Evolutionary conservation across 2,329 filamentous ascomycete species (phyloP), one percentile per base, ranked within the genome.

Genomic region (Mycosphaerella arachidis): DNA sequence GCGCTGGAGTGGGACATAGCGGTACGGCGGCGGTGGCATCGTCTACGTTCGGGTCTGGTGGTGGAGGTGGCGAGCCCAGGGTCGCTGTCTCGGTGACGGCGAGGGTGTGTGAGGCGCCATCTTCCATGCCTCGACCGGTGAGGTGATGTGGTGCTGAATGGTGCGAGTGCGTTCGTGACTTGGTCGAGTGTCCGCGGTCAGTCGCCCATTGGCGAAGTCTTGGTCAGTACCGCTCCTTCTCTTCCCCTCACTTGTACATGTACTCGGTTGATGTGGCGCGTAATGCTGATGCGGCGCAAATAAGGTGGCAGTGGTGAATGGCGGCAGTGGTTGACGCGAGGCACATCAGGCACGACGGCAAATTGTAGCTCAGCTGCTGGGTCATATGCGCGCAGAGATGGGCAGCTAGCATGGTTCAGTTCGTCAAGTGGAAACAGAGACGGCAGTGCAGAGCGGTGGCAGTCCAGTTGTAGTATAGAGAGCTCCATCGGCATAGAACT

Each of bases 21-120:
- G 62, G 59, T 12, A 57, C 63, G 12, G 63, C 62, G 55, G 61
- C 60, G 18, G 58, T 57, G 29, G 65, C 65, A 55, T 67, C 65
- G 63, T 67, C 59, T 43, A 67, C 53, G 48, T 69, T 67, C 6
- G 66, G 62, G 48, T 68, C 66, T 8, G 67, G 66, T 16, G 68
- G 68, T 27, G 68, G 68, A 18, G 67, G 67, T 10, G 67, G 66
- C 13, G 63, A 63, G 30, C 30, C 40, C 45, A 59, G 51, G 18
- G 48, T 30, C 27, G 51, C 51, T 48, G 54, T 20, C 3, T 61
- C 58, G 52, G 57, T 56, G 45, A 61, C 59, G 48, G 60, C 55
- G 48, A 55, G 33, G 33, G 57, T 40, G 33, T 61, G 56, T 31
- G 58, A 58, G 50, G 30, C 56, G 45, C 65, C 67, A 68, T 68